Evolutionary conservation across 2,329 filamentous ascomycete species (phyloP).

Genomic region (Taxawa tesnikishii): DNA sequence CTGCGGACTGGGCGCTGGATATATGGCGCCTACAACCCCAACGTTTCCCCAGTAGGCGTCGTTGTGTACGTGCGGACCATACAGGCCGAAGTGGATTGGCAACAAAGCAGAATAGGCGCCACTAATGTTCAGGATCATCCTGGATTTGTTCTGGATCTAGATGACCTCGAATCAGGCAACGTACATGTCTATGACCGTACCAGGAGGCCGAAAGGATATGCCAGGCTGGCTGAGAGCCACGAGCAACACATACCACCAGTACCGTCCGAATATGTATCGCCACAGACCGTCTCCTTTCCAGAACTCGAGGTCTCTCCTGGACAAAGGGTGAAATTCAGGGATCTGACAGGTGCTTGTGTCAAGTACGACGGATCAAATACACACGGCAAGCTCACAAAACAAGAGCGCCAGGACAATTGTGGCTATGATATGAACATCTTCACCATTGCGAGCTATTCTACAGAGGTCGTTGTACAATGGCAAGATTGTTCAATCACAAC

Average conservation of each 20-base stretch:
- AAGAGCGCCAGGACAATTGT: conserved; percentile 34
- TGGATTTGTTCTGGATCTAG: conserved; percentile 12
- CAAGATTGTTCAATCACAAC: conserved; percentile 42
- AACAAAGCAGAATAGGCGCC: conserved; percentile 26
- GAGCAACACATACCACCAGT: too few relatives aligned
- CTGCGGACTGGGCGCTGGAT: conserved; percentile 41
- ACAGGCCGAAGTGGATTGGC: conserved; percentile 39
- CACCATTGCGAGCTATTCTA: conserved; percentile 35
- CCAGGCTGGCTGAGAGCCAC: conserved; percentile 7
- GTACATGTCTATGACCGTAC: conserved; percentile 31
- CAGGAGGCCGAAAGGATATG: conserved; percentile 13
- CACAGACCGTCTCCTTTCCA: conserved; percentile 17
- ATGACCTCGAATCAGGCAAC: conserved; percentile 29
- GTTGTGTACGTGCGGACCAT: conserved; percentile 38
- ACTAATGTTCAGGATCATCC: conserved; percentile 11
- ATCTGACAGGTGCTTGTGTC: conserved; percentile 34
- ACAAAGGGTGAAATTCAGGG: conserved; percentile 40
- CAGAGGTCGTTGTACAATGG: conserved; percentile 44
- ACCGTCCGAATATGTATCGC: not conserved
- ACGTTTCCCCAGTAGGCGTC: conserved; percentile 35
- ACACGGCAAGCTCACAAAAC: conserved; percentile 29
- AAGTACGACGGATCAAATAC: conserved; percentile 35
- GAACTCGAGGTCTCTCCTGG: conserved; percentile 19
- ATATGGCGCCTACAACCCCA: conserved; percentile 39
- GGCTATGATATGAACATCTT: conserved; percentile 50